phyloP scores from a whole-genome alignment of 805 yeast species.

The Saturnispora bothae region DNA sequence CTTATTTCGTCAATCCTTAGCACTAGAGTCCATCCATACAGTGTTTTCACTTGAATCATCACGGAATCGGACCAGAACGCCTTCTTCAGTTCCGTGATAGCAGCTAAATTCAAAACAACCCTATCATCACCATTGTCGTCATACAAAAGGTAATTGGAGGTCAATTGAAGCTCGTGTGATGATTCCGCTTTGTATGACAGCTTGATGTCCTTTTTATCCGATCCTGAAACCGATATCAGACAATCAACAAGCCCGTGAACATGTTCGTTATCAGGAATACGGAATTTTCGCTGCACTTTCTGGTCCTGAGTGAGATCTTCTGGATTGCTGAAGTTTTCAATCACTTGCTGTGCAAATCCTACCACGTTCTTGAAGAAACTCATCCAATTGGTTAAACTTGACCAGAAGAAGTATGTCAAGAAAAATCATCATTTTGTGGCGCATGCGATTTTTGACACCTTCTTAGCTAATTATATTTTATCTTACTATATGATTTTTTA shows the following conservation, averaged over 20 bases:
- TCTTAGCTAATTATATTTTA: too few species aligned
- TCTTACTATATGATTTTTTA: too few species aligned
- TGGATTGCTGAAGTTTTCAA: conserved; percentile 29
- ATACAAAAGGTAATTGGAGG: conserved; percentile 68
- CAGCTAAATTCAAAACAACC: conserved; percentile 61
- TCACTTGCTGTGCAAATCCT: conserved; percentile 37
- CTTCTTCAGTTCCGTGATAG: conserved; percentile 78
- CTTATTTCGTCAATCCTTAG: conserved; percentile 72
- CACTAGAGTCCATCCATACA: conserved; percentile 50
- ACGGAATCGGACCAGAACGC: conserved; percentile 69
- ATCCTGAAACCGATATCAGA: conserved; percentile 4
- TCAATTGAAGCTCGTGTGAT: conserved; percentile 41
- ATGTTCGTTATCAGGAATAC: conserved; percentile 60
- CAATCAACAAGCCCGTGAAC: conserved; percentile 32
- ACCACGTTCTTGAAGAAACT: conserved; percentile 40
- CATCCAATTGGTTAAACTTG: conserved; percentile 28
- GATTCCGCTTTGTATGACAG: conserved; percentile 4
- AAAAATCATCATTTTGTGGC: not conserved
- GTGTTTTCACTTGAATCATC: conserved; percentile 63
- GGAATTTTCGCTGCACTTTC: conserved; percentile 52
- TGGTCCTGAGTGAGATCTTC: conserved; percentile 56
- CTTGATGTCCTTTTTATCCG: conserved; percentile 5
- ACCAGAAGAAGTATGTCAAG: too few species aligned
- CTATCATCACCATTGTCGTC: conserved; percentile 52
- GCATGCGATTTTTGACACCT: not conserved